Base-by-base conservation (phyloP, 352 stramenopile species). In the Labyrinthula sp. region DNA sequence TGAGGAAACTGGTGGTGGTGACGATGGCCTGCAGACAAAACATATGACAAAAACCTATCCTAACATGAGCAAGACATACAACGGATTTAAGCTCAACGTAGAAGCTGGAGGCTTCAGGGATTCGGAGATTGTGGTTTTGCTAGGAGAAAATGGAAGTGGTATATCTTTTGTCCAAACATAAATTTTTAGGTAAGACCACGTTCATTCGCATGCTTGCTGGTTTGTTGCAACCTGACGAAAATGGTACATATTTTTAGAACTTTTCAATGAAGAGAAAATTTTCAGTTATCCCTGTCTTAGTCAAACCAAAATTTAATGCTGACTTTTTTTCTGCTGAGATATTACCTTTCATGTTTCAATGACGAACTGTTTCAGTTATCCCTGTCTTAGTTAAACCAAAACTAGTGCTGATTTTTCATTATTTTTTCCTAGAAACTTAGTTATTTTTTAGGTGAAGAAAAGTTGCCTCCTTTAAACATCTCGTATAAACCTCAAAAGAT, bases 401-500 rank as follows among this genome's bases (percentile, higher is more conserved):
- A n/a, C n/a, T n/a, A n/a, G n/a, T n/a, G n/a, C n/a, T n/a, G n/a
- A n/a, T n/a, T n/a, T n/a, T n/a, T n/a, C n/a, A n/a, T n/a, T n/a
- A n/a, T n/a, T n/a, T n/a, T n/a, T n/a, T n/a, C n/a, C n/a, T n/a
- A n/a, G n/a, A n/a, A n/a, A n/a, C n/a, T n/a, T n/a, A n/a, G n/a
- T n/a, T n/a, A n/a, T n/a, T n/a, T n/a, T n/a, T n/a, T n/a, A n/a
- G n/a, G n/a, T n/a, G n/a, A n/a, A n/a, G n/a, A n/a, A n/a, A n/a
- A n/a, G n/a, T 22, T 61, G 6, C 54, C 59, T n/a, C 25, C 40
- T 14, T 57, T 65, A n/a, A 37, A 25, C 23, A 69, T 88, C 30
- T 84, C 76, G 50, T 98, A 97, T 80, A 99, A 99, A 68, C 89
- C 89, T 24, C 91, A 99, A 70, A 97, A 97, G 70, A 98, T 99